Evolutionary conservation across 2,329 filamentous ascomycete genomes (phyloP), one percentile per base, ranked within the genome.

Genomic region (Aspergillus quadricinctus): DNA sequence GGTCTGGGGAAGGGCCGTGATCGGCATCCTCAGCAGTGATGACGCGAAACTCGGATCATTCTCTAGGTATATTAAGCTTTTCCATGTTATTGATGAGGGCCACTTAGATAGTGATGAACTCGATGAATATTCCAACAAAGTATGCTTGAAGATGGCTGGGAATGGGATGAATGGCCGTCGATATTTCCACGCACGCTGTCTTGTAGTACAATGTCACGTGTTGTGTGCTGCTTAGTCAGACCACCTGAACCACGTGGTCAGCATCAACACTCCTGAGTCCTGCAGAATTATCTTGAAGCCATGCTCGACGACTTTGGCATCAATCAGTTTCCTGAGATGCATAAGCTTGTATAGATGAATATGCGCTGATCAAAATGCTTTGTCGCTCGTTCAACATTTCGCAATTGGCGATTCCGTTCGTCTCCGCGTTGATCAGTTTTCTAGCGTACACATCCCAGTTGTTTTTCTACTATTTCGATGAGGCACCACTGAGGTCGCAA

Each of bases 361-460:
- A 25, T 46, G 10, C 9, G 8, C 8, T 31, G 23, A 31, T 23
- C 50, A 56, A 49, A 43, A 64, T 62, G 58, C 55, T 61, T 2
- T 60, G 58, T 48, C 62, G 60, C 10, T 62, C 61, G 10, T 73
- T 75, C 51, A 58, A 61, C 45, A 64, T 75, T 52, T 71, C 69
- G 3, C 65, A 68, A 37, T 72, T 85, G 21, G 82, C 82, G 4
- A 75, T 84, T 3, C 83, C 83, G 0, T 76, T 71, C 3, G 82
- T 85, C 4, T 78, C 78, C 28, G 55, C 70, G 0, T 70, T 87
- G n/a, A 83, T 87, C 52, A 70, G 73, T 21, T 84, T 86, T 56
- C 77, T 87, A 7, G 79, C 82, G 2, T 85, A 83, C 67, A 76
- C 81, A 2, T 84, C 84, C 5, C 85, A 87, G 69, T 79, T 77